Base-by-base conservation (phyloP, 768 basidiomycete genomes). In the Hortiboletus campestris region DNA sequence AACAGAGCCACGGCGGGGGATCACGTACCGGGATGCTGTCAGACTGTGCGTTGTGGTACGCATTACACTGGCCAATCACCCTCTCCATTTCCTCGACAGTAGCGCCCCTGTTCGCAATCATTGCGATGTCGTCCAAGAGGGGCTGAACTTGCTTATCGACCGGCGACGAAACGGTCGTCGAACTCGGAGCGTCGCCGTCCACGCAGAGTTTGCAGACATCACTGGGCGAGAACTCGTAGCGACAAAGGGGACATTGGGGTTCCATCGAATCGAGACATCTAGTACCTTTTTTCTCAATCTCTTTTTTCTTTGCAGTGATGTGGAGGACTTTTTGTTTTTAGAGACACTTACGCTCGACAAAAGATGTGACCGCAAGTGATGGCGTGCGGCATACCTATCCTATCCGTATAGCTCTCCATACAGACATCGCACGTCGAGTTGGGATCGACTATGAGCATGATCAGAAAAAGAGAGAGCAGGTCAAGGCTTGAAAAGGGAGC, bases 341-440 rank as follows among this genome's bases (percentile, higher is more conserved):
- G 29, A 13, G 35, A 49, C 11, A 51, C 61, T 52, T 20, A 62
- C 60, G 31, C 6, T 17, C 39, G 42, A 46, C 60, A 62, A 55
- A 62, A 62, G 31, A 51, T 50, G 35, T 62, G 60, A 14, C 60
- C 60, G 13, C 56, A 62, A 3, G 39, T 2, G 32, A 62, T 52
- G 36, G 46, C 49, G 29, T 58, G 49, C 4, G 61, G 61, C 0
- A 46, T 17, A 3, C 36, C 32, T 19, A 17, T 36, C 28, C 1
- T 56, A 12, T 48, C 50, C 51, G 22, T 32, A 9, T 39, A 63
- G 8, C 1, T 53, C 20, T 59, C 62, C 48, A 51, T 53, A 40
- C 57, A 63, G 1, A 63, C 25, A 19, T 63, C 61, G 34, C 61
- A 63, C 16, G 43, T 44, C 38, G 62, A 63, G 25, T 56, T 36